Base-by-base conservation (phyloP, 192 early-diverging fungal genomes). In the Podila verticillata region DNA sequence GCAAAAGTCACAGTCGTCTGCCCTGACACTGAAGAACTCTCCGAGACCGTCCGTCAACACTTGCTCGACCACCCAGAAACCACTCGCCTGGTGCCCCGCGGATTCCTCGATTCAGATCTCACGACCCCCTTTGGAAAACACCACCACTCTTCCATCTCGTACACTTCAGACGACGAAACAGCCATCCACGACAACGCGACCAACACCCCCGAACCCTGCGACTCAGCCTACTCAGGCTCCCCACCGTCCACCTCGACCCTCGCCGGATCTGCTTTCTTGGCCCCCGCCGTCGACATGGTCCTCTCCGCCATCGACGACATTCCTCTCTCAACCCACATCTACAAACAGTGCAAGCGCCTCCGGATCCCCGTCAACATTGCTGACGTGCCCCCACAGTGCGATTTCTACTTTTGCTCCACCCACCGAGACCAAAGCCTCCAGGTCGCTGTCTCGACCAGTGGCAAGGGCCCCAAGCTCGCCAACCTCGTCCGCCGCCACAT, bases 361-460 rank as follows among this genome's bases (percentile, higher is more conserved):
- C 85, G 92, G n/a, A 95, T 96, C 32, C 96, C 95, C 5, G 95
- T 97, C 29, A 97, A 98, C 72, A 95, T 94, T 24, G 96, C 96
- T 0, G 96, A 97, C 72, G 92, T 97, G 32, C 96, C 96, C 24
- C 91, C 92, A 12, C 74, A 94, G 67, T 98, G 96, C 74, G 95
- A 96, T 69, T 98, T 98, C 83, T 97, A 93, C 83, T 96, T 98
- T 82, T 94, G 96, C 85, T 93, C 93, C 34, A 91, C 92, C 28
- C 90, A 93, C 73, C 82, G 94, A 24, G 93, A 96, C 62, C 89
- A 92, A 63, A 91, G 92, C 44, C 84, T 96, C n/a, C 96, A 97
- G 74, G 90, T 98, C 66, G 95, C 92, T 5, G 93, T 98, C 19
- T 93, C 92, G 32, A 96, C 95, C 4, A 95, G 95, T 62, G 95